Evolutionary conservation across 306 rosid genomes (phyloP).

Genomic region (Dryas drummondii): DNA sequence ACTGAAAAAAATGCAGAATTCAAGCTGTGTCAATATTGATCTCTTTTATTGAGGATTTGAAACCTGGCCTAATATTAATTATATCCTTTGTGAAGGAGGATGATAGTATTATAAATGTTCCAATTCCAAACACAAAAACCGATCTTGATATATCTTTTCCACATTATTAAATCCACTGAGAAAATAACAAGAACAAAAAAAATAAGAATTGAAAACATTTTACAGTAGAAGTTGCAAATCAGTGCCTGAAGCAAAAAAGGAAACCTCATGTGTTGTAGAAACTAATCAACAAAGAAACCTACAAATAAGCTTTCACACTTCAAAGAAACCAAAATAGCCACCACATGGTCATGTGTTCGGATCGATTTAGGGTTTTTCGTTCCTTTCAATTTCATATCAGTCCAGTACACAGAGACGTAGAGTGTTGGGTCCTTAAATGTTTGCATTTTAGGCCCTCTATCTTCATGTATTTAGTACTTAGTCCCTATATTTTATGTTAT

Average conservation of each 20-base stretch:
- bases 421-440: no score
- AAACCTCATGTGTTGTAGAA: no score
- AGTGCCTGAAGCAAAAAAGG: not conserved
- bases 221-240: not conserved
- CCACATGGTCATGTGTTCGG: no score
- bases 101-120: constrained; percentile 61
- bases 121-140: constrained; percentile 68
- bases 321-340: no score
- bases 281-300: no score
- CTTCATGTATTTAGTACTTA: no score
- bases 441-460: no score
- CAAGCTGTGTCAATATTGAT: not conserved
- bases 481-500: no score
- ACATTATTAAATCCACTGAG: constrained; percentile 81
- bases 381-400: no score
- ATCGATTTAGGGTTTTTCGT: no score
- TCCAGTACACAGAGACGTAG: no score
- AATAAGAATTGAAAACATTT: constrained; percentile 3
- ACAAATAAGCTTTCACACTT: no score
- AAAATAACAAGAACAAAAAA: not conserved
- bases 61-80: constrained; percentile 58
- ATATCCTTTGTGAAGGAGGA: constrained; percentile 65
- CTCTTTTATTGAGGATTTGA: constrained; percentile 8
- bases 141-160: constrained; percentile 77
- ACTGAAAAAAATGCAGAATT: not conserved